Percentiles rank a stretch among this genome's conserved stretches.
phyloP scores from a whole-genome alignment of 2,329 filamentous ascomycete genomes.

The Xylariales sp. region DNA sequence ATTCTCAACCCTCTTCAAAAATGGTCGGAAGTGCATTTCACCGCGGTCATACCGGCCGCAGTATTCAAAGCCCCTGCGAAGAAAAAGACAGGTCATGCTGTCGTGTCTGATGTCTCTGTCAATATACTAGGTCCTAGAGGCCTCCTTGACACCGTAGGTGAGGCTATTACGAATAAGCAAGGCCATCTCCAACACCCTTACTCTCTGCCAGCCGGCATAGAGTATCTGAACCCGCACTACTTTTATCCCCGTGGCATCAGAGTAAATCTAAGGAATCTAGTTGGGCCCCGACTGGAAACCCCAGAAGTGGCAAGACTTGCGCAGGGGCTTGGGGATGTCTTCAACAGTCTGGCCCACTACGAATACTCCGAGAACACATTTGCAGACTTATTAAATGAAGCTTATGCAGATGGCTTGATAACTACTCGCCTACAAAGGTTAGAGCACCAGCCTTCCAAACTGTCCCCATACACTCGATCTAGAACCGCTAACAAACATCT shows the following conservation, averaged over 20 bases:
- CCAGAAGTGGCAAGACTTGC: neutral
- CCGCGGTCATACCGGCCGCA: neutral
- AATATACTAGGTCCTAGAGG: constrained; percentile 20
- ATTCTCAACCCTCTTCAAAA: neutral
- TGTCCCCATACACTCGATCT: too few relatives aligned
- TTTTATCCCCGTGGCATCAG: constrained; percentile 8
- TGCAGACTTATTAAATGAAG: neutral
- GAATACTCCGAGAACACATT: neutral
- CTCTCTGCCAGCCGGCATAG: constrained; percentile 2
- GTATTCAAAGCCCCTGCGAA: neutral
- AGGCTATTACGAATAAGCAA: constrained; percentile 13
- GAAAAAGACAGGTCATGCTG: neutral
- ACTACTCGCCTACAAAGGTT: neutral
- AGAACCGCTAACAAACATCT: neutral
- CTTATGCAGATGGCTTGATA: neutral
- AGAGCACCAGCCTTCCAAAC: too few relatives aligned
- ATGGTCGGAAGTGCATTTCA: neutral
- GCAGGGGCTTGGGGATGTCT: constrained; percentile 6
- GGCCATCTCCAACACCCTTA: constrained; percentile 26
- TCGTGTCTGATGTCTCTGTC: constrained; percentile 4
- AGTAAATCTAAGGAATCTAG: neutral
- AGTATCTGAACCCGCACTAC: constrained; percentile 27
- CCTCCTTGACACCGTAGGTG: constrained; percentile 11
- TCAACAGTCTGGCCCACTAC: neutral
- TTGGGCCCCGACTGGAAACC: neutral